Conservation (phyloP, 306 rosid species). For the Casuarina equisetifolia region DNA sequence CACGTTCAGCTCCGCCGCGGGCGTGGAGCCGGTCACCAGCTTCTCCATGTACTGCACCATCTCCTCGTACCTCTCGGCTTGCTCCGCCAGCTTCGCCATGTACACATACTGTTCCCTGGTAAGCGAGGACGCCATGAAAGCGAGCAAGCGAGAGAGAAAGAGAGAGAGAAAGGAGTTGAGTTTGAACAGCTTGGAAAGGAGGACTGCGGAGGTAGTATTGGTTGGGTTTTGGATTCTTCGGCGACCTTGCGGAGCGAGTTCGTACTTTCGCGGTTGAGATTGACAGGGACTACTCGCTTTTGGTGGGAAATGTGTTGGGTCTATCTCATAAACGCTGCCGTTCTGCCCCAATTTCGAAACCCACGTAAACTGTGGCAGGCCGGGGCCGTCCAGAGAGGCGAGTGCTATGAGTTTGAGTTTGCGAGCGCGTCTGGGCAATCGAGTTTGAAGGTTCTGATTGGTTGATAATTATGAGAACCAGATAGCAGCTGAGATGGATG, state of each 20-base stretch:
- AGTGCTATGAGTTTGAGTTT: not conserved
- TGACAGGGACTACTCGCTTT: not conserved
- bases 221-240: not conserved
- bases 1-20: slow-evolving; percentile 58
- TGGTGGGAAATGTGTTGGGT: not conserved
- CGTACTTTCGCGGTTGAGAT: not conserved
- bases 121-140: slow-evolving; percentile 47
- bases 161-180: not conserved
- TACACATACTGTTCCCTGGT: slow-evolving; percentile 67
- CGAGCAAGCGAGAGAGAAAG: not conserved
- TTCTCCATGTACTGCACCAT: slow-evolving; percentile 85
- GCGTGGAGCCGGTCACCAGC: slow-evolving; percentile 57
- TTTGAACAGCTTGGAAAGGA: not conserved
- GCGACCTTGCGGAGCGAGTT: not conserved
- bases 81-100: slow-evolving; percentile 70
- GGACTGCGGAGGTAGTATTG: not conserved
- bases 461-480: slow-evolving; percentile 19
- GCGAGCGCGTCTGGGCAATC: slow-evolving; percentile 8
- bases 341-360: not conserved
- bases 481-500: slow-evolving; percentile 22
- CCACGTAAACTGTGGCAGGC: not conserved
- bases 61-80: slow-evolving; percentile 79
- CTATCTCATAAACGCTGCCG: slow-evolving; percentile 17
- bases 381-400: not conserved
- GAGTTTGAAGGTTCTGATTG: not conserved